Base-by-base conservation (phyloP, 257 asterid genomes). In the Cordia subcordata region DNA sequence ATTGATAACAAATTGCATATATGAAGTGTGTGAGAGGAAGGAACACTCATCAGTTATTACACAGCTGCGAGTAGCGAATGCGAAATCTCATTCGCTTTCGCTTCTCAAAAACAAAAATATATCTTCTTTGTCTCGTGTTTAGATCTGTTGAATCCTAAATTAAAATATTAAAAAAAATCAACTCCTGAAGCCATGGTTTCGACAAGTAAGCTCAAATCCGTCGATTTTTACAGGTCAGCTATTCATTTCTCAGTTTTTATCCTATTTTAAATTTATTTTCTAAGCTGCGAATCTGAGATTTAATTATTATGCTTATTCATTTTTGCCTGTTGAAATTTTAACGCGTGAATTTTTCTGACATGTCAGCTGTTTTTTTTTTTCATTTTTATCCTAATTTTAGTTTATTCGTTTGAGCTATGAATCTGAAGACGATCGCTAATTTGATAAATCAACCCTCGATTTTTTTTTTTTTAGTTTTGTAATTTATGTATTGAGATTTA, bases 151-250 rank as follows among this genome's bases (percentile, higher is more conserved):
- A 13, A 51, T 66, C 35, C 0, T 66, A 14, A 16, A 38, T 52
- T 63, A 1, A 13, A 35, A 22, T n/a, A n/a, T 13, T 38, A 2
- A 14, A 10, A 27, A 27, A 27, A 27, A 27, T 27, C 47, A 42
- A 42, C 15, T 3, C 12, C 70, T 12, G 11, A 15, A 65, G 66
- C 55, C 63, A 80, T 80, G 90, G 68, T 79, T 71, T 82, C 90
- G 27, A 21, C 82, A 16, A 54, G 65, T 52, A 82, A 79, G 62
- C 65, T 82, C 81, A 82, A 82, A 75, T 79, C 90, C 58, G 82
- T 82, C 40, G 90, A 82, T 68, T 82, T 82, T 65, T 82, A 82
- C 82, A 72, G 90, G 90, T 79, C 6, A 55, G 6, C 13, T 52
- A 38, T 14, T 1, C 4, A 1, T 51, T 13, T 5, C 40, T 17